Evolutionary conservation across 164 flowering plant genomes (phyloP), one percentile per base, ranked within the genome.

Genomic region (Hamamelis virginiana): DNA sequence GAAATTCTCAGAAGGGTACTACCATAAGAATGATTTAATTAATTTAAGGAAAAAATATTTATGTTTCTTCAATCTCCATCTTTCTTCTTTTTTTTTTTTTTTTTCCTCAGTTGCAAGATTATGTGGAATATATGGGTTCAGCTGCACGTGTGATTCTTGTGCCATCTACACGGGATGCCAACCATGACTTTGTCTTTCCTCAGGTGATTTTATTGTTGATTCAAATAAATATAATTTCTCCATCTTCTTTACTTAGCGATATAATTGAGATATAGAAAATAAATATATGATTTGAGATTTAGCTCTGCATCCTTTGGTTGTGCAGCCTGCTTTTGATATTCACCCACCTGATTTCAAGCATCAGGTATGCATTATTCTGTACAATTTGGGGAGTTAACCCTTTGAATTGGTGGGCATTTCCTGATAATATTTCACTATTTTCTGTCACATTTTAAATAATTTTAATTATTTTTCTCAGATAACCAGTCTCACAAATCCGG

Each of bases 161-260:
- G 64, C 98, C 99, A 76, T 93, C 99, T 41, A 75, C 78, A 69
- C 87, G 97, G 45, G 99, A 96, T 85, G 94, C 97, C 59, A 72
- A 83, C 78, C 98, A 96, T 77, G 98, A 90, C 71, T 88, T 88
- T 77, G 97, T 93, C 69, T 96, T 90, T 79, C 99, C 99, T 57
- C 98, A 96, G 98, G 99, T 96, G 67, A 58, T 67, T 21, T 53
- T 58, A 12, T 25, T 66, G 15, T 26, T 50, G 28, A n/a, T 55
- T 22, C 64, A 25, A 22, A 38, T 18, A 9, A 25, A 16, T 33
- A 28, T 43, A 45, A 6, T 10, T 14, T 23, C 14, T 41, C 18
- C 46, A 38, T 13, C 27, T 19, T 21, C 28, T 55, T 47, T 16
- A 51, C 13, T 48, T 55, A 8, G 59, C 47, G 13, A 21, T 25